Percentiles rank a stretch among this genome's conserved stretches.
Conservation (phyloP, 2,329 filamentous ascomycete genomes). For the Lasiodiplodia gonubiensis region DNA sequence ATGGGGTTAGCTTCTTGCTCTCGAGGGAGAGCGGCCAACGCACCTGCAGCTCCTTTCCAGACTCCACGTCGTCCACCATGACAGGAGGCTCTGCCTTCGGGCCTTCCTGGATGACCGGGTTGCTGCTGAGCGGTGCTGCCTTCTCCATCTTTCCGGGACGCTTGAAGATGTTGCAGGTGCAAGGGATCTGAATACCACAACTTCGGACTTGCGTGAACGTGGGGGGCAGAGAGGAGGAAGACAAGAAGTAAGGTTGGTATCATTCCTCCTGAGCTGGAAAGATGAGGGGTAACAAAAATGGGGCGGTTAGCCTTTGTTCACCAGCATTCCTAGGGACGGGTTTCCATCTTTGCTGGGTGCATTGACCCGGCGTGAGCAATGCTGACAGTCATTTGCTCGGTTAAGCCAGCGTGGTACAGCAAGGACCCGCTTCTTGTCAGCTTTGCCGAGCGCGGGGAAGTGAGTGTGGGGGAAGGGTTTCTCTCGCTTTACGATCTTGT, state of each 20-base stretch:
- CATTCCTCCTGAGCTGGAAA: not conserved
- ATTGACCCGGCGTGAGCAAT: not conserved
- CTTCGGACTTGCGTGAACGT: conserved; percentile 3
- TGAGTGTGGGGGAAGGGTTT: conserved; percentile 1
- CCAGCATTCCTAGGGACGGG: not conserved
- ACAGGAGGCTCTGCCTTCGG: conserved; percentile 8
- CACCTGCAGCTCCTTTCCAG: conserved; percentile 1
- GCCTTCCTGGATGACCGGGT: conserved; percentile 20
- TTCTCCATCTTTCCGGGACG: conserved; percentile 11
- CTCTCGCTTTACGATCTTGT: not conserved
- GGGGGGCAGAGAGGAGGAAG: not conserved
- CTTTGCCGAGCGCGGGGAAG: conserved; percentile 22
- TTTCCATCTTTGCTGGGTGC: conserved; percentile 3
- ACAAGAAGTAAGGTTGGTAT: conserved; percentile 5
- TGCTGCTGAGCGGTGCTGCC: conserved; percentile 14
- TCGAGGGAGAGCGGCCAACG: not conserved
- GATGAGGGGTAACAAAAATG: not conserved
- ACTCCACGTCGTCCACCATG: conserved; percentile 15
- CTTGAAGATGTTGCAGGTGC: not conserved
- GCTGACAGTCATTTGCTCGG: conserved; percentile 4
- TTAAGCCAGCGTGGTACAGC: conserved; percentile 9
- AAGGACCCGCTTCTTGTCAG: conserved; percentile 18
- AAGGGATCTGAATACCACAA: not conserved
- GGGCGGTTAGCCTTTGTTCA: not conserved
- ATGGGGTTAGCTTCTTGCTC: not conserved